Base-by-base conservation (phyloP, 1,139 yeast species). In the Kodamaea ohmeri region DNA sequence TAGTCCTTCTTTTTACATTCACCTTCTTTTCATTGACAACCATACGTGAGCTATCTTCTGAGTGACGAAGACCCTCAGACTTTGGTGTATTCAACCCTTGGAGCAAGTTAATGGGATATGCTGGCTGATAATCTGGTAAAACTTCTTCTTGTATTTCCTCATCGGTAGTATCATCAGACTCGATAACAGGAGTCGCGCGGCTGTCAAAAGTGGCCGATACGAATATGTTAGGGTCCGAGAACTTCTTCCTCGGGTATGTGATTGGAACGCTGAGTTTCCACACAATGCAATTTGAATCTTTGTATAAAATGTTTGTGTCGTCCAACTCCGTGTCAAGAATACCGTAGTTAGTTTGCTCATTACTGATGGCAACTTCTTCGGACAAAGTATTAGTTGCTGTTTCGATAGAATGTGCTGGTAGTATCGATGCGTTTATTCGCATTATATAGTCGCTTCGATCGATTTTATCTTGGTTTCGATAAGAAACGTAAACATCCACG, bases 231-330 rank as follows among this genome's bases (percentile, higher is more conserved):
- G 76, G 75, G 30, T 58, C 50, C 25, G 44, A 36, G 27, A 64
- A 49, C 43, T 66, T 62, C 41, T 56, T 58, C 24, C 63, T 55
- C 1, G 76, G 75, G 44, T 70, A 69, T 2, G 56, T 52, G 3
- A 67, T 52, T 3, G 71, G 65, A 6, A 59, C 34, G n/a, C 52
- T 53, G 42, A 70, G 65, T 38, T 48, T 57, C 72, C 73, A 67
- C 4, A 67, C 42, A 5, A 47, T 44, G 32, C 45, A 50, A 4
- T 35, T 34, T 9, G 39, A 49, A 17, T 47, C 46, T 27, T 45
- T 40, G 29, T 45, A 44, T 4, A 54, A 33, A 5, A 56, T 43
- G 33, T 52, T 47, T 8, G 35, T 24, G 6, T 42, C 42, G 14
- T 42, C 38, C 25, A 57, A 37, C 3, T 48, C 44, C 20, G 43